phyloP scores from a whole-genome alignment of 2,329 filamentous ascomycete species.

The Penicillium polonicum region DNA sequence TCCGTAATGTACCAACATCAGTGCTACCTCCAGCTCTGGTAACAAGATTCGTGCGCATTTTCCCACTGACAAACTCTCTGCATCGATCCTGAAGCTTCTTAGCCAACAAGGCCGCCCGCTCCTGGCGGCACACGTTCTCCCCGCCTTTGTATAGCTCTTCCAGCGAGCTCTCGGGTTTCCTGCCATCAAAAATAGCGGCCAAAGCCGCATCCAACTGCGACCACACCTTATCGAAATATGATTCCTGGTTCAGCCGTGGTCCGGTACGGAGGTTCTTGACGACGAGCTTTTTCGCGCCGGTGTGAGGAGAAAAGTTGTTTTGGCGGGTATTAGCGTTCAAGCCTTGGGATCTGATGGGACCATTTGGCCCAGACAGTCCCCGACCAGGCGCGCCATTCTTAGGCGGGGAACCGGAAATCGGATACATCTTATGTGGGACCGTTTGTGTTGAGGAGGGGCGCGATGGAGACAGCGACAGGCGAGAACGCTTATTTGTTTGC shows the following conservation, averaged over 20 bases:
- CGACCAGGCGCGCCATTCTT: conserved; percentile 48
- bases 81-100: conserved; percentile 65
- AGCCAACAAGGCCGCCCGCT: conserved; percentile 67
- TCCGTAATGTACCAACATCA: conserved; percentile 63
- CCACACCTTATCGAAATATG: conserved; percentile 77
- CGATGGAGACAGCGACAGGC: conserved; percentile 32
- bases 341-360: conserved; percentile 27
- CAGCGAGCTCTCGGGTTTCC: conserved; percentile 67
- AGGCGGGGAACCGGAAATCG: conserved; percentile 45
- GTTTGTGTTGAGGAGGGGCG: conserved; percentile 15
- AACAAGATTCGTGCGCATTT: conserved; percentile 60
- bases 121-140: conserved; percentile 85
- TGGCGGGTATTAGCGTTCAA: conserved; percentile 38
- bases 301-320: conserved; percentile 66
- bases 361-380: conserved; percentile 40
- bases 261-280: conserved; percentile 83
- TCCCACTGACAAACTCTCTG: conserved; percentile 59
- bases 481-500: conserved; percentile 44
- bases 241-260: conserved; percentile 64
- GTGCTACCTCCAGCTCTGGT: conserved; percentile 54
- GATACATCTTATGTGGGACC: conserved; percentile 53
- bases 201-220: conserved; percentile 72
- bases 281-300: conserved; percentile 79
- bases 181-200: conserved; percentile 66
- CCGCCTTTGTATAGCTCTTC: conserved; percentile 88